phyloP scores from a whole-genome alignment of 768 basidiomycete genomes.

The Tylopilus balloui region DNA sequence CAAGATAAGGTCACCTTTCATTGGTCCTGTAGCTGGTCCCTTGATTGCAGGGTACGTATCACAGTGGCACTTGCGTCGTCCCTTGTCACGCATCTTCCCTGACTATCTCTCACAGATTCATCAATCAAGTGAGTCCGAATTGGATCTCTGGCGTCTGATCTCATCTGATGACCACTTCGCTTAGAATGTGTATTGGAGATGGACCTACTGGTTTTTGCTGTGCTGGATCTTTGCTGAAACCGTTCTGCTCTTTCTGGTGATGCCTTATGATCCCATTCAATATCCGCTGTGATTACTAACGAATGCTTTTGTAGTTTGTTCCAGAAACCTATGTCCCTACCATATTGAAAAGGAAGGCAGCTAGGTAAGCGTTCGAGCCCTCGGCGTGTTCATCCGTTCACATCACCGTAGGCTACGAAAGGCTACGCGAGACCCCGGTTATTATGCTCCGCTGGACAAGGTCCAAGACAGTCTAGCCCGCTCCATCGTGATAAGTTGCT shows the following conservation, averaged over 20 bases:
- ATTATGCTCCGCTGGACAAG: constrained; percentile 59
- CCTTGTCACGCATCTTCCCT: background rate
- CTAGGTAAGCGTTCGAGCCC: constrained; percentile 32
- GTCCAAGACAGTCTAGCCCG: constrained; percentile 39
- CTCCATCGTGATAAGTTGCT: constrained; percentile 56
- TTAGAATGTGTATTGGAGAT: constrained; percentile 61
- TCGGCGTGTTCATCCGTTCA: constrained; percentile 1
- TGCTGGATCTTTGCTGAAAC: constrained; percentile 65
- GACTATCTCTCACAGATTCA: constrained; percentile 43
- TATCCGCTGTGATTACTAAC: background rate
- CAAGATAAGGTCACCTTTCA: constrained; percentile 43
- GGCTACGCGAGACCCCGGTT: constrained; percentile 47
- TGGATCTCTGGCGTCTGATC: background rate
- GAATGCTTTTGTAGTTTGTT: constrained; percentile 41
- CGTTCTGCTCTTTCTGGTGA: constrained; percentile 47
- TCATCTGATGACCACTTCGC: background rate
- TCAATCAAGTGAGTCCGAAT: constrained; percentile 53
- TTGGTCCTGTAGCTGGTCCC: constrained; percentile 54
- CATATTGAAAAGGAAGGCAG: constrained; percentile 57
- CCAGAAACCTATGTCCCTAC: constrained; percentile 71
- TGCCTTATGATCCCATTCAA: constrained; percentile 9
- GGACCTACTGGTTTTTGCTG: constrained; percentile 69
- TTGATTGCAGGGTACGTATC: constrained; percentile 52
- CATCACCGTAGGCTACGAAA: constrained; percentile 40
- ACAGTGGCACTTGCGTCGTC: background rate